Conservation (phyloP, 805 yeast species). For the Tetrapisispora nanseiensis region DNA sequence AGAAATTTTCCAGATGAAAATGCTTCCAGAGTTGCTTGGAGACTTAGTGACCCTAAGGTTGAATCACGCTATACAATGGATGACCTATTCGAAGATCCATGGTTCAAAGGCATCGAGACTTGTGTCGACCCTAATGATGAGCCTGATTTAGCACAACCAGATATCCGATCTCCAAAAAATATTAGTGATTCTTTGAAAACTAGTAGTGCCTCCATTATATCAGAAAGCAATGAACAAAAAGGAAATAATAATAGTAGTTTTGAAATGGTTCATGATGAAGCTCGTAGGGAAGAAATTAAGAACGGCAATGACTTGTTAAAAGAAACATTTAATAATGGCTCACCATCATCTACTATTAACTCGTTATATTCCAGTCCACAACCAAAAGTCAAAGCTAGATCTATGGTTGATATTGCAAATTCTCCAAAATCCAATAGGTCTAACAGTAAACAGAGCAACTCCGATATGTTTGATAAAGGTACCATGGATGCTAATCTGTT, state of each 20-base stretch:
- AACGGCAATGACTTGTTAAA: not conserved
- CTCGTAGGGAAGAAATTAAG: conserved; percentile 8
- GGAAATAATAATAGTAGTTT: not conserved
- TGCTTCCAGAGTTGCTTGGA: conserved; percentile 65
- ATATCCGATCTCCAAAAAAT: conserved; percentile 9
- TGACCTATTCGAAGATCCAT: conserved; percentile 50
- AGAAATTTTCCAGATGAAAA: conserved; percentile 48
- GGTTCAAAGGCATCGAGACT: conserved; percentile 51
- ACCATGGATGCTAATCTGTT: conserved; percentile 1
- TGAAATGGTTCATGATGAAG: conserved; percentile 9
- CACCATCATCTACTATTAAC: no score
- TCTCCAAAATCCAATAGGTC: conserved; percentile 6
- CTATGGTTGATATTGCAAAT: conserved; percentile 23
- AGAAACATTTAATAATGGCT: not conserved
- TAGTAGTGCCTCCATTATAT: not conserved
- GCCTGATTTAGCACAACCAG: conserved; percentile 15
- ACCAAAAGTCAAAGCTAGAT: conserved; percentile 12
- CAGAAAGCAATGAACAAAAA: not conserved
- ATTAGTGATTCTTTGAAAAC: no score
- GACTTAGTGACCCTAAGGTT: conserved; percentile 57
- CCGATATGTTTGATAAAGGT: not conserved
- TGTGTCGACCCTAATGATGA: conserved; percentile 33
- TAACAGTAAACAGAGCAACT: not conserved
- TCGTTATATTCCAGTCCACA: not conserved
- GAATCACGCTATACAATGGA: conserved; percentile 45